phyloP scores from a whole-genome alignment of 148 eudicot genomes.

The Selenicereus undatus region DNA sequence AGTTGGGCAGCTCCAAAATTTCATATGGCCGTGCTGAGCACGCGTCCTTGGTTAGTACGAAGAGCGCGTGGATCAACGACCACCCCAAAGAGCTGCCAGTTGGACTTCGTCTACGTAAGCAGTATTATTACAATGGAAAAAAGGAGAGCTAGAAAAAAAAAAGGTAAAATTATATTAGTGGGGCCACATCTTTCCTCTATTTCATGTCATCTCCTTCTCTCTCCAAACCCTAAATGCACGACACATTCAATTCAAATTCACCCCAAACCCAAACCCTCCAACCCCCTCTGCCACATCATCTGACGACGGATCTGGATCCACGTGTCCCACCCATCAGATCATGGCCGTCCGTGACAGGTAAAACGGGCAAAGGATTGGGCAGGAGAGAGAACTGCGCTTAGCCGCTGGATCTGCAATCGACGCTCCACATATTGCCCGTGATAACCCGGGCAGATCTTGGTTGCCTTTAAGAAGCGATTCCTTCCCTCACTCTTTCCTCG shows the following conservation, averaged over 20 bases:
- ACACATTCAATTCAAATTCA: slow-evolving; percentile 25
- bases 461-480: slow-evolving; percentile 37
- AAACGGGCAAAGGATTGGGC: slow-evolving; percentile 15
- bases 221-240: slow-evolving; percentile 30
- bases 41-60: slow-evolving; percentile 13
- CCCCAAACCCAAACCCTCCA: slow-evolving; percentile 14
- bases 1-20: background rate
- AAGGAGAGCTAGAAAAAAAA: background rate
- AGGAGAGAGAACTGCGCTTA: slow-evolving; percentile 14
- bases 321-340: slow-evolving; percentile 32
- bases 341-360: slow-evolving; percentile 36
- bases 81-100: slow-evolving; percentile 10
- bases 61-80: slow-evolving; percentile 12
- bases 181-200: background rate
- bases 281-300: slow-evolving; percentile 13
- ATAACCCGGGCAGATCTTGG: slow-evolving; percentile 34
- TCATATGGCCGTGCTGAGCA: background rate
- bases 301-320: slow-evolving; percentile 18
- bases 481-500: slow-evolving; percentile 25
- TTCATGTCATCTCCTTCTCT: slow-evolving; percentile 7
- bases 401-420: slow-evolving; percentile 23
- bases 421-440: slow-evolving; percentile 22
- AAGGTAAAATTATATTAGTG: background rate
- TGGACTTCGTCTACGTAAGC: slow-evolving; percentile 24
- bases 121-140: background rate